Percentiles rank a stretch among this genome's conserved stretches.
Conservation (phyloP, 2,329 filamentous ascomycete genomes). For the Cladosporium austrohemisphaericum region DNA sequence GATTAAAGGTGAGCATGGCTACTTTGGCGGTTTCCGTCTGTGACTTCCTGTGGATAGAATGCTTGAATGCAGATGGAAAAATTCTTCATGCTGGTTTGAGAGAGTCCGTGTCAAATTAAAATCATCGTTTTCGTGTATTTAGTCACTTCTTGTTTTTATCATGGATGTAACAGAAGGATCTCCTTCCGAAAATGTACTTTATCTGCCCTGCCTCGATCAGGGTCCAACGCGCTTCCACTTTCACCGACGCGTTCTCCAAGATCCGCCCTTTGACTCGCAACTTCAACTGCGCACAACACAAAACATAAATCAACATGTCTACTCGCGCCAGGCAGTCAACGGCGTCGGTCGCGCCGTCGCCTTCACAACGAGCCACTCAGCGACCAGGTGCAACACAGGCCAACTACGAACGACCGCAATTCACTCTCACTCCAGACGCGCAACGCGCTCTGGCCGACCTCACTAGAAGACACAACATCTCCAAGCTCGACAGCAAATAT, state of each 20-base stretch:
- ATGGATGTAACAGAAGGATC: too few species aligned
- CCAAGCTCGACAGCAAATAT: conserved; percentile 48
- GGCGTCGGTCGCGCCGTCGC: conserved; percentile 1
- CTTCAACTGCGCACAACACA: not conserved
- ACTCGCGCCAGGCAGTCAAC: not conserved
- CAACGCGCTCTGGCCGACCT: conserved; percentile 47
- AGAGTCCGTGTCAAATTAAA: too few species aligned
- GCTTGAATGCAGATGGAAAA: not conserved
- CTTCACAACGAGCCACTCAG: not conserved
- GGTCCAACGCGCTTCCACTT: not conserved
- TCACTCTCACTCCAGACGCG: conserved; percentile 48
- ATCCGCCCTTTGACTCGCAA: not conserved
- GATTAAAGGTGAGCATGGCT: not conserved
- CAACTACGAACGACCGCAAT: conserved; percentile 51
- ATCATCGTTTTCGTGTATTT: too few species aligned
- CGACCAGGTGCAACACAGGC: not conserved
- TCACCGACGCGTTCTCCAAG: conserved; percentile 1
- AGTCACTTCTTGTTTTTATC: too few species aligned
- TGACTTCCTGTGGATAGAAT: too few species aligned
- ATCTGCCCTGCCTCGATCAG: too few species aligned
- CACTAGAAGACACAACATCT: conserved; percentile 39
- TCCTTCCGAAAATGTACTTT: too few species aligned
- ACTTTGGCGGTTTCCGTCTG: too few species aligned
- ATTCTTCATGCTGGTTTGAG: not conserved
- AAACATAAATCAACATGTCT: not conserved